Base-by-base conservation (phyloP, 495 filamentous ascomycete species). In the Daldinia childiae region DNA sequence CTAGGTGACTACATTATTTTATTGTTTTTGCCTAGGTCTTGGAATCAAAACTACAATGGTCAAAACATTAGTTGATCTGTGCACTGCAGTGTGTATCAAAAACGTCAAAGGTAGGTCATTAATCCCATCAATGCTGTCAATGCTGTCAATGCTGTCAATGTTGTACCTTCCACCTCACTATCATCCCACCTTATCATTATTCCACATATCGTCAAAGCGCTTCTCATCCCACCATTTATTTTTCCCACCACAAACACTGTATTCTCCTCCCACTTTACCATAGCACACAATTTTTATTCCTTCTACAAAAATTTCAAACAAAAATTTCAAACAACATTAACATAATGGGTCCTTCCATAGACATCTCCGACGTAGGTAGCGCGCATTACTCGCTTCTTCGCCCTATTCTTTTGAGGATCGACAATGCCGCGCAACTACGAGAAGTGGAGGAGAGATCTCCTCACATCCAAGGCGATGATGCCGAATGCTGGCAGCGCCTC, bases 401-500 rank as follows among this genome's bases (percentile, higher is more conserved):
- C 1, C 51, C 66, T 0, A 60, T 83, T 11, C 68, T 85, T 32
- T n/a, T 60, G 27, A 77, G 71, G 39, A 62, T 82, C 11, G 76
- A 78, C 19, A 68, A 65, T 14, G 63, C 79, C 1, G 45, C 41
- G 2, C 81, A 82, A 14, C 78, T 85, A 5, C 81, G 62, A 38
- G 32, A 60, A n/a, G 21, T 83, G 12, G 82, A 85, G 64, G 59
- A 78, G 58, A 69, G 60, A 24, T 77, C 74, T 6, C 77, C 77
- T 3, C 77, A 82, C 12, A 64, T 82, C 51, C 75, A 74, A 66
- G 76, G 76, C 6, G 74, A 80, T 5, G 75, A 72, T 1, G 55
- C 36, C 0, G 71, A 75, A 24, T 69, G 74, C 30, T 85, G 82
- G 82, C 54, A 73, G 24, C 79, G 80, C n/a, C 52, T 85, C 26